These are phyloP conservation scores for Cercophora samala DNA, from an alignment of 495 filamentous ascomycete genomes.

Conservation along the genomic window DNA sequence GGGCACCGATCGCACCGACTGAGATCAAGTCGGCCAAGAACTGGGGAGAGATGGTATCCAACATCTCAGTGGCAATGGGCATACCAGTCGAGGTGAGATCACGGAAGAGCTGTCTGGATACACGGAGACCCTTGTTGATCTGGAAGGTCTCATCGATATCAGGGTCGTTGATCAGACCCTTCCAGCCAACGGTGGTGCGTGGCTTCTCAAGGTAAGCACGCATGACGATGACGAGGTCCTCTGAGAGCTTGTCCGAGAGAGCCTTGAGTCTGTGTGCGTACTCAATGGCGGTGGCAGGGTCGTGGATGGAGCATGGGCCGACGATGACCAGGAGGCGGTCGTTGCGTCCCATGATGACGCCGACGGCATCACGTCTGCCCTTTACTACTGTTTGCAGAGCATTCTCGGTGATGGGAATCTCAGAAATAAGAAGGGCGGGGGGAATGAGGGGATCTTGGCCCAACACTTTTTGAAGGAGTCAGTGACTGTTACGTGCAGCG, in stretches of 20 bases:
- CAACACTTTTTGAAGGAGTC: constrained; percentile 59
- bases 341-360: constrained; percentile 72
- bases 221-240: constrained; percentile 92
- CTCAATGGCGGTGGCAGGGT: constrained; percentile 82
- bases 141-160: constrained; percentile 96
- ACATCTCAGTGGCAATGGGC: constrained; percentile 95
- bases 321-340: constrained; percentile 92
- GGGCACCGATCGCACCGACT: constrained; percentile 89
- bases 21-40: constrained; percentile 95
- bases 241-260: constrained; percentile 67
- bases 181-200: constrained; percentile 98
- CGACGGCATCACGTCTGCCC: constrained; percentile 77
- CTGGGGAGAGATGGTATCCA: constrained; percentile 94
- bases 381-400: constrained; percentile 66
- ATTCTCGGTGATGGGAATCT: constrained; percentile 74
- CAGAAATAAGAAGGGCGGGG: constrained; percentile 79
- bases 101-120: constrained; percentile 83
- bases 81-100: constrained; percentile 82
- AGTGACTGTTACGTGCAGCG: constrained; percentile 9
- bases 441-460: constrained; percentile 94
- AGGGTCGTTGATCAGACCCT: constrained; percentile 97
- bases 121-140: constrained; percentile 96
- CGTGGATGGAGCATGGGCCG: constrained; percentile 96
- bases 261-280: constrained; percentile 76
- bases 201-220: constrained; percentile 99